Percentiles rank a stretch among this genome's conserved stretches.
phyloP scores from a whole-genome alignment of 148 eudicot species.

The Drosera capensis region DNA sequence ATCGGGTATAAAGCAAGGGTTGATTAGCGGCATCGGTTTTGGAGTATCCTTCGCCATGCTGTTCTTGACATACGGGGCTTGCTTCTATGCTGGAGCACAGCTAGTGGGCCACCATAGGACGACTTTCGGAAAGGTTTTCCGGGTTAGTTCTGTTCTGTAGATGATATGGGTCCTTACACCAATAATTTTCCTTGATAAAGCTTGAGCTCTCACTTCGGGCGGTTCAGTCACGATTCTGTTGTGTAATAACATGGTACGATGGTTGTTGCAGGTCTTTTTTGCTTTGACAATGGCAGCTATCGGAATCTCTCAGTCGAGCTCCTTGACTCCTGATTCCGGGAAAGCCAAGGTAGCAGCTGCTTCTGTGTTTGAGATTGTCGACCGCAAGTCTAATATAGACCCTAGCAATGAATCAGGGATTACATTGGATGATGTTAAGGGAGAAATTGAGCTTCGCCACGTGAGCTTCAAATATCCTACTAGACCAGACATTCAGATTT shows the following conservation, averaged over 20 bases:
- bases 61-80: slow-evolving; percentile 29
- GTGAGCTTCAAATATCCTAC: slow-evolving; percentile 55
- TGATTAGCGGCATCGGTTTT: slow-evolving; percentile 42
- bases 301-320: slow-evolving; percentile 37
- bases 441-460: slow-evolving; percentile 45
- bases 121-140: slow-evolving; percentile 32
- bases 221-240: background rate
- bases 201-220: background rate
- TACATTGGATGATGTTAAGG: slow-evolving; percentile 33
- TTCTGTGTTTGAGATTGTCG: slow-evolving; percentile 50
- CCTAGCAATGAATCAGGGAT: slow-evolving; percentile 50
- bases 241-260: background rate
- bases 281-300: slow-evolving; percentile 49
- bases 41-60: slow-evolving; percentile 28
- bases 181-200: background rate
- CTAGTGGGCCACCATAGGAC: slow-evolving; percentile 41
- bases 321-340: slow-evolving; percentile 34
- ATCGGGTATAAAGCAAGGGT: slow-evolving; percentile 38
- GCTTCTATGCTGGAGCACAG: slow-evolving; percentile 48
- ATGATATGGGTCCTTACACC: background rate
- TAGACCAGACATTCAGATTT: slow-evolving; percentile 44
- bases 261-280: slow-evolving; percentile 43
- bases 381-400: slow-evolving; percentile 50
- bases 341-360: slow-evolving; percentile 49
- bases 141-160: slow-evolving; percentile 16